These are phyloP conservation scores for button mushroom (Agaricus bisporus) DNA, from an alignment of 768 basidiomycete genomes.

Conservation along the genomic window DNA sequence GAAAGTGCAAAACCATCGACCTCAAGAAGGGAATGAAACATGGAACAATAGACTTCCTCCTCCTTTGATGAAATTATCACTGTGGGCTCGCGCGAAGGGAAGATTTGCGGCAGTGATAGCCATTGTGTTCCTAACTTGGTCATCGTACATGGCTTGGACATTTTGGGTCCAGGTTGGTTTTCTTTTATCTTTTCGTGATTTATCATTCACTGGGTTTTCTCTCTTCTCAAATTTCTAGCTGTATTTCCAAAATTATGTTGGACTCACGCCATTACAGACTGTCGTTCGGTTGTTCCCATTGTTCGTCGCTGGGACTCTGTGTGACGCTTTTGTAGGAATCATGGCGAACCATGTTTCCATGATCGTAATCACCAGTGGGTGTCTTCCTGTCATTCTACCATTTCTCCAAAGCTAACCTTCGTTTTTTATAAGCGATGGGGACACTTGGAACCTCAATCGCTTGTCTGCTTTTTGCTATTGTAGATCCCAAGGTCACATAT, in stretches of 20 bases:
- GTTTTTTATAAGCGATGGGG: conserved; percentile 27
- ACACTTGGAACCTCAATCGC: conserved; percentile 53
- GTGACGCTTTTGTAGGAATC: conserved; percentile 60
- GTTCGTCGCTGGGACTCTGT: conserved; percentile 56
- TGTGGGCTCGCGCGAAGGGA: conserved; percentile 62
- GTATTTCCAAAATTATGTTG: conserved; percentile 65
- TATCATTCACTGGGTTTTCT: no score
- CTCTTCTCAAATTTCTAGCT: conserved; percentile 30
- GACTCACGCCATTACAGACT: conserved; percentile 47
- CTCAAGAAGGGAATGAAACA: background rate
- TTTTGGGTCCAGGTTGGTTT: conserved; percentile 27
- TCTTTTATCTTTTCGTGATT: no score
- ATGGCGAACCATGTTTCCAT: conserved; percentile 51
- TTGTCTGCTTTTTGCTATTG: conserved; percentile 62
- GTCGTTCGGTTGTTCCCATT: conserved; percentile 69
- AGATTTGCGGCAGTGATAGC: conserved; percentile 54
- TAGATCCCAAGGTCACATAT: conserved; percentile 48
- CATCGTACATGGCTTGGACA: conserved; percentile 46
- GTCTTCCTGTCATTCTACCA: background rate
- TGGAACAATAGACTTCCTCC: conserved; percentile 30
- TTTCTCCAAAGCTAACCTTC: background rate
- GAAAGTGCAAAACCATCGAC: conserved; percentile 20
- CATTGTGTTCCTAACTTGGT: conserved; percentile 63
- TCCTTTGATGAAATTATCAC: conserved; percentile 56
- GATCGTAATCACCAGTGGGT: conserved; percentile 51